Conservation (phyloP, 331 rosid genomes). For the Acacia concinna region DNA sequence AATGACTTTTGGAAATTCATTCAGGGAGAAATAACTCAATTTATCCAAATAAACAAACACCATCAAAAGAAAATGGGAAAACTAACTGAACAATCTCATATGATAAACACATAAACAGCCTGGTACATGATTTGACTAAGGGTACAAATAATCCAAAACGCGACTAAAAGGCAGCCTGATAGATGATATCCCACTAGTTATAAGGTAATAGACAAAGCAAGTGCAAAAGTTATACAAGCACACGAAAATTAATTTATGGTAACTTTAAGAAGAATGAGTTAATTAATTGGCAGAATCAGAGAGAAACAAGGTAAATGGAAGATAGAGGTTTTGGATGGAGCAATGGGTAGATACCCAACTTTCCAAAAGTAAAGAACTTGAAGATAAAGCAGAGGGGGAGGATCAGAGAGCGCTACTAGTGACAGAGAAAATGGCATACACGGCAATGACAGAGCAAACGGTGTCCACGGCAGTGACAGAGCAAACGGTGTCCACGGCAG, state of each 20-base stretch:
- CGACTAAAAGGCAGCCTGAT: not conserved
- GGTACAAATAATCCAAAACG: not conserved
- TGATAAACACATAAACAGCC: not conserved
- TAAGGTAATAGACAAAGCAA: too few species aligned
- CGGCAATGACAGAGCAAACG: too few species aligned
- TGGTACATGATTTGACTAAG: not conserved
- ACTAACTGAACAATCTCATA: not conserved
- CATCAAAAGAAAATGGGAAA: not conserved
- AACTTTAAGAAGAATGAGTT: too few species aligned
- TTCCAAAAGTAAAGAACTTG: conserved; percentile 81
- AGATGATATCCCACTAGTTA: not conserved
- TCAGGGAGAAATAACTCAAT: not conserved
- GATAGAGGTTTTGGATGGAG: conserved; percentile 97
- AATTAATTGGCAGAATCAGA: conserved; percentile 93
- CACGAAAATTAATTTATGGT: not conserved
- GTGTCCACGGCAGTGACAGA: too few species aligned
- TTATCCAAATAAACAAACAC: not conserved
- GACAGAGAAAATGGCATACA: too few species aligned
- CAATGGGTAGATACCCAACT: conserved; percentile 97
- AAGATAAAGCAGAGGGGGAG: too few species aligned
- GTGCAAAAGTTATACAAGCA: too few species aligned
- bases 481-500: too few species aligned
- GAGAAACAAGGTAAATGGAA: conserved; percentile 72
- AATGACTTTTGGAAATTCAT: not conserved
- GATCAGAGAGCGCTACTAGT: too few species aligned